Evolutionary conservation across 805 yeast species (phyloP).

Genomic region (Lachancea lanzarotensis): DNA sequence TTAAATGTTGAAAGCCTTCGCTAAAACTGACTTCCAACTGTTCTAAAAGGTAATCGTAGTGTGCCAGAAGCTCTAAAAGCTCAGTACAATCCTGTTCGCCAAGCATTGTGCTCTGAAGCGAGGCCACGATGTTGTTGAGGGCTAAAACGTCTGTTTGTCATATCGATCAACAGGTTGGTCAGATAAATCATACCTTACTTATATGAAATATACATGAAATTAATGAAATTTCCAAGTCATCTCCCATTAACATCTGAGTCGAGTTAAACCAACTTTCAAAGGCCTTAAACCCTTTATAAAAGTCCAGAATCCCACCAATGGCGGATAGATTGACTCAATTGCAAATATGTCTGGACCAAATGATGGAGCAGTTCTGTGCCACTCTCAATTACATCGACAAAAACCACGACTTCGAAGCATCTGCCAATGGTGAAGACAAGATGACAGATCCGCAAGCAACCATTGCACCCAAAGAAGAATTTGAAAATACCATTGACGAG

Average conservation of each 20-base stretch:
- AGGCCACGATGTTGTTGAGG: too few species aligned
- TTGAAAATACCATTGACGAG: conserved; percentile 54
- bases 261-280: background rate
- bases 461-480: conserved; percentile 45
- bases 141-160: too few species aligned
- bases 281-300: background rate
- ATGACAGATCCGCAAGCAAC: conserved; percentile 55
- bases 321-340: conserved; percentile 85
- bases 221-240: too few species aligned
- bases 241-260: too few species aligned
- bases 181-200: too few species aligned
- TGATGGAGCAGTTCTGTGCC: conserved; percentile 73
- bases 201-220: too few species aligned
- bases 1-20: conserved; percentile 24
- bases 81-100: conserved; percentile 7
- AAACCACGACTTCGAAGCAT: conserved; percentile 55
- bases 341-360: conserved; percentile 76
- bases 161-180: too few species aligned
- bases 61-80: conserved; percentile 17
- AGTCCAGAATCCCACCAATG: conserved; percentile 35
- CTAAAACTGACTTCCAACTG: conserved; percentile 21
- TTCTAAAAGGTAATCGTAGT: conserved; percentile 25
- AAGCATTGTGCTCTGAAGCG: background rate
- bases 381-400: conserved; percentile 74
- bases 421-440: conserved; percentile 43